Evolutionary conservation across 2,329 filamentous ascomycete species (phyloP).

Genomic region (Colletotrichum tanaceti): DNA sequence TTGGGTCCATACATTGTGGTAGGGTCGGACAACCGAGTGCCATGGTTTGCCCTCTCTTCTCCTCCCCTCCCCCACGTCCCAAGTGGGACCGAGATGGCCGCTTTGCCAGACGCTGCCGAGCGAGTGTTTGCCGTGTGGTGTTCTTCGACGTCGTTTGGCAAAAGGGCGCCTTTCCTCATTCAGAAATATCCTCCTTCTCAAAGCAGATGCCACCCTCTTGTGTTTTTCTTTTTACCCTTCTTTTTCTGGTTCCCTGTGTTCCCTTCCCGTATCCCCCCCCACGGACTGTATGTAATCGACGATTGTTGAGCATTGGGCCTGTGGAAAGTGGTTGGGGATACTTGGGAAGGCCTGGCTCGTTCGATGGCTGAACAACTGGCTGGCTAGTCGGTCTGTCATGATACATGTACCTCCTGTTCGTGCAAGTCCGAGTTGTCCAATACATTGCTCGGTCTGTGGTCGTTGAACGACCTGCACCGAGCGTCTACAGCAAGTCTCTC

Average conservation of each 20-base stretch:
- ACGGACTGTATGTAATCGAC: neutral
- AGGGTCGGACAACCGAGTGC: constrained; percentile 33
- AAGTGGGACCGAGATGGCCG: constrained; percentile 32
- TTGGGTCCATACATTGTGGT: constrained; percentile 16
- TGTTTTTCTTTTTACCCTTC: neutral
- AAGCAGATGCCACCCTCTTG: constrained; percentile 18
- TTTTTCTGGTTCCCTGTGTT: neutral
- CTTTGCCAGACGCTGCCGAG: constrained; percentile 16
- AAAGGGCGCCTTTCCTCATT: constrained; percentile 24
- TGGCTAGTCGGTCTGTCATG: constrained; percentile 15
- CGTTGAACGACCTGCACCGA: constrained; percentile 24
- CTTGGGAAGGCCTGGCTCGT: neutral
- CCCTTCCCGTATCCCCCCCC: neutral
- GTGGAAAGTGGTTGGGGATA: neutral
- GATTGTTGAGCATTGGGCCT: constrained; percentile 22
- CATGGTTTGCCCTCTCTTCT: constrained; percentile 17
- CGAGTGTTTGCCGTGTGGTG: constrained; percentile 16
- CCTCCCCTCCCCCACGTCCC: neutral
- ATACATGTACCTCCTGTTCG: constrained; percentile 32
- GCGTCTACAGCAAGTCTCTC: constrained; percentile 10
- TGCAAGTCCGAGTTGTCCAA: constrained; percentile 6
- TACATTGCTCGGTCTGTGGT: constrained; percentile 2
- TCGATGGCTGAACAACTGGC: neutral
- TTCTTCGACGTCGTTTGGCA: constrained; percentile 16
- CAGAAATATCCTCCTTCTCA: constrained; percentile 15